Base-by-base conservation (phyloP, 1,284 basidiomycete species). In the Tetrapyrgos nigripes region DNA sequence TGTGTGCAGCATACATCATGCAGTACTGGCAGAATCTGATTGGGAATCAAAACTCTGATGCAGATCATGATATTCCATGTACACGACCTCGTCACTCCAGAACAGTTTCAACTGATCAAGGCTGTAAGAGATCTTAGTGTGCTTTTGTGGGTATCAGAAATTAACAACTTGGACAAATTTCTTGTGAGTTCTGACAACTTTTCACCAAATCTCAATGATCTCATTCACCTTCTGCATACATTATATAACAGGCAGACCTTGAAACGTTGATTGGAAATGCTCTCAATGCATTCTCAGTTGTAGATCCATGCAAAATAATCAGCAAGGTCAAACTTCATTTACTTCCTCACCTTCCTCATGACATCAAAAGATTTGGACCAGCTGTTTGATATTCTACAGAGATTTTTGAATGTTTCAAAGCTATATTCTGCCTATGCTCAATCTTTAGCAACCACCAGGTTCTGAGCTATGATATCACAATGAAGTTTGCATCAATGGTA, bases 401-500 rank as follows among this genome's bases (percentile, higher is more conserved):
- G 55, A 57, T 66, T 0, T 76, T 72, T 61, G 75, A 79, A 33
- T 46, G 50, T 17, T 80, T 67, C 59, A 79, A 80, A 61, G 64
- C 65, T 1, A 62, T 79, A 0, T 79, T 81, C 55, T 68, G 72
- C 0, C 28, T 68, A 2, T 75, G 71, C 49, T 72, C 69, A 19
- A 61, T 78, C 13, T 60, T 72, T 0, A 71, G 66, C 9, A 79
- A 79, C 55, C 74, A 73, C 43, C 69, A 65, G 1, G 66, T 77
- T 9, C 78, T 76, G 1, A 76, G 75, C 49, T 68, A 62, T 17
- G 73, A 80, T 56, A 80, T 79, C 59, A 73, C 74, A 0, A 27
- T 46, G 0, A 65, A 66, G 11, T 60, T 75, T 21, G 68, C 66
- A 3, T 64, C 64, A 28, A 65, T 74, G 63, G 77, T 78, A 14